Evolutionary conservation across 768 basidiomycete genomes (phyloP), one percentile per base, ranked within the genome.

Genomic region (Lactifluus volemus): DNA sequence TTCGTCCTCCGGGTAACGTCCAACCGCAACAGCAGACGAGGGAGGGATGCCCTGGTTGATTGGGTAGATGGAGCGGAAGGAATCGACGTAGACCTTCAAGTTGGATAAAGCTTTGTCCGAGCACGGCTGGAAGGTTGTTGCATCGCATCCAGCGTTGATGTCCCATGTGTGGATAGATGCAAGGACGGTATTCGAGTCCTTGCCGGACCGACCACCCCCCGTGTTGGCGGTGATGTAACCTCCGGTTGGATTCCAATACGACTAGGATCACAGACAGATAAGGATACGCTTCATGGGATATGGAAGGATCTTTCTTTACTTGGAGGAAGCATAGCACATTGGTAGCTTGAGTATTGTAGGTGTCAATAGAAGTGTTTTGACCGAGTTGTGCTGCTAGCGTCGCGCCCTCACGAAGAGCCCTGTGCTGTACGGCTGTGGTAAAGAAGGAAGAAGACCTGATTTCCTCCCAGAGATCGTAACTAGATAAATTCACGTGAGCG

Each of bases 401-500:
- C 4, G 82, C 77, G 21, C 89, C 89, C 69, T 88, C 78, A 29
- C 84, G 84, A 38, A 92, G 73, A 8, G 88, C 79, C 32, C 84
- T 82, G 68, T 90, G 88, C 65, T 91, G 90, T 42, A 60, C 62
- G 15, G 85, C 84, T 0, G 86, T 82, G 5, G 91, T 92, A 70
- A 89, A 92, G 78, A 89, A 93, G 4, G 87, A 89, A n/a, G 83
- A 81, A 0, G 85, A 85, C 3, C 74, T 68, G 32, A 88, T 71
- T 70, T 89, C 86, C 69, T 89, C 86, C 86, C 87, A 89, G 1
- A 89, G 75, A 69, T 90, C 87, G 68, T 84, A 88, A 4, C 84
- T 84, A 49, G 6, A 53, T 34, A 21, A 25, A 30, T 15, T 5
- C 39, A 30, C 53, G n/a, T 62, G 49, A 17, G 10, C 21, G 21